Evolutionary conservation across 768 basidiomycete genomes (phyloP), one percentile per base, ranked within the genome.

Genomic region (Pilatotrama ljubarskyi): DNA sequence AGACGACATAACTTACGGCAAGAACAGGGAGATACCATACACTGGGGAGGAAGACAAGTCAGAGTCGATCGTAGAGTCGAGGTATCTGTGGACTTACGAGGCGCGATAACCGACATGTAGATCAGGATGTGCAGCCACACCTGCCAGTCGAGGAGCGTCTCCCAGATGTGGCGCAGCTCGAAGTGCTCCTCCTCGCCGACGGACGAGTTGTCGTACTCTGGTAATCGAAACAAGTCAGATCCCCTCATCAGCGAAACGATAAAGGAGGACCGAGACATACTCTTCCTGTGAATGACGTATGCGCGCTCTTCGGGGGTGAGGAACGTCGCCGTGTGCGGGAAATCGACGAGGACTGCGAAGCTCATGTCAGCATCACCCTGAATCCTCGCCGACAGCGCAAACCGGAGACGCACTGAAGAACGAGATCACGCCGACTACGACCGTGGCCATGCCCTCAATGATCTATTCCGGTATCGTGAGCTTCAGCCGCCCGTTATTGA

Each of bases 21-120:
- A 72, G 76, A 90, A 90, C 24, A 88, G 73, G 0, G 87, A 86
- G 47, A 87, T 87, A 2, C 87, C 87, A 64, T 85, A 87, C 2
- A 87, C 87, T 88, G 40, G 18, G 8, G 10, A 35, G 37, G 37
- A 13, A 22, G 8, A 0, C 13, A 15, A 41, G n/a, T 41, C 1
- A 35, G 20, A 2, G 17, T 15, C 24, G 9, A 15, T 10, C 35
- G 17, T 15, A 35, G 22, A 11, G 15, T 8, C 8, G 41, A n/a
- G 32, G 11, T 26, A 15, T 5, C n/a, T 24, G 22, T 26, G 40
- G 0, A 79, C 87, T 72, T 68, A 89, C 87, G 66, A 24, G 87
- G 87, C 2, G 71, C 77, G 43, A 84, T 69, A 46, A 88, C 72
- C 0, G 84, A 83, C 76, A 88, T 79, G 64, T 83, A 84, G 3